Base-by-base conservation (phyloP, 345 rosid species). In the Pugionium dolabratum region DNA sequence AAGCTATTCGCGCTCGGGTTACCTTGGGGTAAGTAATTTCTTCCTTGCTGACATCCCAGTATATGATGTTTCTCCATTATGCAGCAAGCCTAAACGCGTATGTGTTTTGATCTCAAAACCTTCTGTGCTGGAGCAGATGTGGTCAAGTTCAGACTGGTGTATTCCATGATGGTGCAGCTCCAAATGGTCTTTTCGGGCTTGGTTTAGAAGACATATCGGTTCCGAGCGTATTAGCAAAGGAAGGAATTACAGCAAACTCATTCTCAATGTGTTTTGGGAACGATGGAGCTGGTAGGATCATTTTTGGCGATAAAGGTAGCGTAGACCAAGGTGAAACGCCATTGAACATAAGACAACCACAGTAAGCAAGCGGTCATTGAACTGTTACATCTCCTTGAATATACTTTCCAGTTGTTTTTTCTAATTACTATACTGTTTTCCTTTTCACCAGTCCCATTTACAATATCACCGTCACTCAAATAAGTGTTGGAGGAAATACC, bases 141-240 rank as follows among this genome's bases (percentile, higher is more conserved):
- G 99, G 97, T 64, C 78, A 67, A 75, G 76, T 75, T 68, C 95
- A 88, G 77, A 89, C 95, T 1, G 99, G 99, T 75, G 81, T 86
- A 2, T 94, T 94, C 76, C 72, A 90, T 75, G 65, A 79, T 43
- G 88, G 93, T 53, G 99, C 90, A 10, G 99, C 99, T 66, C 95
- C 93, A 28, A 95, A 95, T 72, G 99, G 99, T 54, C 89, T 95
- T 46, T 85, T 91, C 55, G 99, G 99, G 29, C 97, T 95, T 66
- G 99, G 99, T 35, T 80, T 91, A 82, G 82, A 73, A 55, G 83
- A 79, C 53, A 30, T 77, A 41, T 91, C 99, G 1, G 97, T 95
- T 73, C 99, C 97, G 5, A 95, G 93, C 76, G 80, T 84, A 54
- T 83, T 95, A 72, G 96, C 97, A 3, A 77, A 81, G 43, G 69